Conservation (phyloP, 129 eudicot species). For the Helianthus tuberosus region DNA sequence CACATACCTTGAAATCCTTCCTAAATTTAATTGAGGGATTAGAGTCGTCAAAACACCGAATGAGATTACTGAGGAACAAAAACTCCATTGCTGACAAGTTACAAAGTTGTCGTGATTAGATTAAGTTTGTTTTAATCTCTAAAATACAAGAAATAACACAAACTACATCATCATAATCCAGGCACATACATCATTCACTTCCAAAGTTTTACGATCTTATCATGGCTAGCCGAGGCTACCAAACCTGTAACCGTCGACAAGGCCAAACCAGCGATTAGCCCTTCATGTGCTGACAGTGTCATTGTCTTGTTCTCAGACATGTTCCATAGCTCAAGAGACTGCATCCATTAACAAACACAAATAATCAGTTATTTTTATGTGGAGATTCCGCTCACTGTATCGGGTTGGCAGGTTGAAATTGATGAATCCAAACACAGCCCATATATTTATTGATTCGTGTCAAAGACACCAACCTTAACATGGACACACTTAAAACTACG, state of each 20-base stretch:
- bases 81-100: not conserved
- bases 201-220: conserved; percentile 91
- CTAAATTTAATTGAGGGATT: no score
- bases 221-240: conserved; percentile 97
- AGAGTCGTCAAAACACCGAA: no score
- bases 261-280: conserved; percentile 82
- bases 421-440: no score
- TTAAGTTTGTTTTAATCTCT: not conserved
- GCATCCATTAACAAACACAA: conserved; percentile 16
- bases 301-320: conserved; percentile 91
- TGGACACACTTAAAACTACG: no score
- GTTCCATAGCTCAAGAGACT: conserved; percentile 98
- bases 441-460: no score
- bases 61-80: no score
- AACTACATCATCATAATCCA: not conserved
- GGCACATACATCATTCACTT: conserved; percentile 38
- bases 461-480: no score
- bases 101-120: not conserved
- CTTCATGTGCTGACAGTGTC: conserved; percentile 90
- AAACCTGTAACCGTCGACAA: conserved; percentile 70
- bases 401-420: no score
- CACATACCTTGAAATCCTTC: no score
- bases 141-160: not conserved
- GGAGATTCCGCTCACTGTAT: no score
- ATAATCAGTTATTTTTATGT: no score